Percentiles rank a stretch among this genome's conserved stretches.
Evolutionary conservation across 768 basidiomycete species (phyloP).

Genomic region (Rhodotorula babjevae): DNA sequence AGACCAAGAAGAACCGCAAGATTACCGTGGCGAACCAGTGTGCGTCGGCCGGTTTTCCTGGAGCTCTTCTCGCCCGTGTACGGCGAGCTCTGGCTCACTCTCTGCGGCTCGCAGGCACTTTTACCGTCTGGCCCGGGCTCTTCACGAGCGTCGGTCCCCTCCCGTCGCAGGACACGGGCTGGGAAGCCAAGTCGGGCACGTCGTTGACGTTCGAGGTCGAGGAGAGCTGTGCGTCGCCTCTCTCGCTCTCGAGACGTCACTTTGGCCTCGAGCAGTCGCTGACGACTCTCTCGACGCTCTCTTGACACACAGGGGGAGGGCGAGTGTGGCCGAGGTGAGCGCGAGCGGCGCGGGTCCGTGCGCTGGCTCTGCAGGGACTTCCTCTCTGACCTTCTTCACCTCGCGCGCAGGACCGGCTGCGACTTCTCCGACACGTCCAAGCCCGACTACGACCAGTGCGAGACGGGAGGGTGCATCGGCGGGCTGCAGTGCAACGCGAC

Average conservation of each 20-base stretch:
- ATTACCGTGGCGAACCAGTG: not conserved
- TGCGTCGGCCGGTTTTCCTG: not conserved
- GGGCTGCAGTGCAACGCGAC: not conserved
- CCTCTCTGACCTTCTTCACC: too few relatives aligned
- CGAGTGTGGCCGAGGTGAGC: not conserved
- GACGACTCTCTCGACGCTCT: not conserved
- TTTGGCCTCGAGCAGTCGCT: too few relatives aligned
- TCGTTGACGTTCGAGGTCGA: conserved; percentile 11
- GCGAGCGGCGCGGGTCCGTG: too few relatives aligned
- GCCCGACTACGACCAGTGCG: conserved; percentile 4
- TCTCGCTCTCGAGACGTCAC: too few relatives aligned
- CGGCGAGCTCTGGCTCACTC: not conserved
- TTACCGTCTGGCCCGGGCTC: conserved; percentile 16
- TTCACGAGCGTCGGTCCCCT: conserved; percentile 6
- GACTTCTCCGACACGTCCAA: conserved; percentile 7
- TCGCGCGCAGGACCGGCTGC: conserved; percentile 7
- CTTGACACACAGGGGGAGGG: not conserved
- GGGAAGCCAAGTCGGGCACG: conserved; percentile 19
- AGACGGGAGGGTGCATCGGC: not conserved
- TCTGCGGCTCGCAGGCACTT: conserved; percentile 2
- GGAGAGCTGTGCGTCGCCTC: conserved; percentile 9
- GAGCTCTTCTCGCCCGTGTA: too few relatives aligned
- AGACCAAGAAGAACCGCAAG: not conserved
- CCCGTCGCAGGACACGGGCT: conserved; percentile 13
- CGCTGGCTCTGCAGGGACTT: not conserved